Evolutionary conservation across 148 eudicot genomes (phyloP), one percentile per base, ranked within the genome.

Genomic region (Camellia lanceoleosa): DNA sequence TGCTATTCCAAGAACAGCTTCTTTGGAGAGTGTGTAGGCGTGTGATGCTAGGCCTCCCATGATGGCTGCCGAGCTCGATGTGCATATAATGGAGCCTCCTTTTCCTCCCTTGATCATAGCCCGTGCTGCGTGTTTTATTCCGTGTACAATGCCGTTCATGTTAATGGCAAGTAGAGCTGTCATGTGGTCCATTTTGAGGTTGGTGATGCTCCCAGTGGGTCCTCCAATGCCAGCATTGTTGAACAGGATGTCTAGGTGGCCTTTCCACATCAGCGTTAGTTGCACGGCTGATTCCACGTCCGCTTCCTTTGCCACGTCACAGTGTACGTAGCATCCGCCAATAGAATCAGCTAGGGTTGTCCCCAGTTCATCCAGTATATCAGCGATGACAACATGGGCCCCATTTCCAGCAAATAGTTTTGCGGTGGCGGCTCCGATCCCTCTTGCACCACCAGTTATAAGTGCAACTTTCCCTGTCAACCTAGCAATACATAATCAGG

Each of bases 381-480:
- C 98, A 0, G 97, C 98, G 5, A 96, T 81, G 5, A 93, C 85
- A 1, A 96, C 93, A 58, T 88, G 59, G 52, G 99, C 99, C 46
- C 98, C 98, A 64, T 92, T 79, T 20, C 73, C 75, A 3, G 97
- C 89, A 49, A 96, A 91, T 20, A 90, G 69, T 80, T 76, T 86
- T 0, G 95, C 91, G 0, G 91, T 90, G 41, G 95, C 91, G 2
- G 85, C 98, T 81, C 99, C 99, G 7, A 96, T 96, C 67, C 99
- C 99, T 84, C 95, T 84, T 73, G 98, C 98, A 1, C 92, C 97
- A 5, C 99, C 99, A 0, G 99, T 96, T 83, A 93, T 79, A 0
- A 96, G 75, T 16, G 92, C 98, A 74, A 96, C 99, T 86, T 96
- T 93, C 7, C 89, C 94, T 69, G 71, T 51, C 84, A 94, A 83